Evolutionary conservation across 768 basidiomycete species (phyloP).

Genomic region (Termitomyces sp.): DNA sequence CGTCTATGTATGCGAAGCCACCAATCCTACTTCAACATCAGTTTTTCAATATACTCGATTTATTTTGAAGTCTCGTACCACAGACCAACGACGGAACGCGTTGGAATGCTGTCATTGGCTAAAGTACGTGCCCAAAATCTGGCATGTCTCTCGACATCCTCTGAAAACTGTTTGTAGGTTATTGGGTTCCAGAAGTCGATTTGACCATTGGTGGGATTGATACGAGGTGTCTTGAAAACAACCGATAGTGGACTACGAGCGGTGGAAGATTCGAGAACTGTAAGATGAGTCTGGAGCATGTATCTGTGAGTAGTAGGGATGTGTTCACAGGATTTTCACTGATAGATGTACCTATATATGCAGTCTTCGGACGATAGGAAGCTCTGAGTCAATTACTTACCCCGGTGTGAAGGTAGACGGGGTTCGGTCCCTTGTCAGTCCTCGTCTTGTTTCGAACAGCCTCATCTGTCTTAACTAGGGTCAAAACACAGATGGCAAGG

Average conservation of each 20-base stretch:
- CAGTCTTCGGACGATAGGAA: slow-evolving; percentile 8
- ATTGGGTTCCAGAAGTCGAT: slow-evolving; percentile 56
- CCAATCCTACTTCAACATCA: slow-evolving; percentile 48
- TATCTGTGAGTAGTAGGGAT: slow-evolving; percentile 9
- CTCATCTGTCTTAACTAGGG: slow-evolving; percentile 24
- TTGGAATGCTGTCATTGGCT: slow-evolving; percentile 38
- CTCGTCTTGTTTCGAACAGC: slow-evolving; percentile 30
- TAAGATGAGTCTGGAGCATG: slow-evolving; percentile 55
- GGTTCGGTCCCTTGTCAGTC: slow-evolving; percentile 19
- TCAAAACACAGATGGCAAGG: slow-evolving; percentile 23
- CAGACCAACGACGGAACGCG: slow-evolving; percentile 62
- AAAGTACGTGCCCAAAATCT: slow-evolving; percentile 59
- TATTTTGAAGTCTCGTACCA: slow-evolving; percentile 46
- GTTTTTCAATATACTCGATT: not conserved
- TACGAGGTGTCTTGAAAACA: slow-evolving; percentile 58
- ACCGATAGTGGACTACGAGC: slow-evolving; percentile 41
- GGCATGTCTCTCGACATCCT: slow-evolving; percentile 63
- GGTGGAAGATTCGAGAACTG: slow-evolving; percentile 58
- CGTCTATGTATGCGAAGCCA: slow-evolving; percentile 69
- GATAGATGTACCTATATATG: slow-evolving; percentile 5
- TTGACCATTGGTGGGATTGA: slow-evolving; percentile 34
- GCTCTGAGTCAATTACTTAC: slow-evolving; percentile 17
- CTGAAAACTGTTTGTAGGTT: slow-evolving; percentile 60
- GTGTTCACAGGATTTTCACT: not conserved
- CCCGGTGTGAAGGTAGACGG: slow-evolving; percentile 13